Conservation (phyloP, 129 eudicot genomes). For the Pseudognaphalium luteoalbum region DNA sequence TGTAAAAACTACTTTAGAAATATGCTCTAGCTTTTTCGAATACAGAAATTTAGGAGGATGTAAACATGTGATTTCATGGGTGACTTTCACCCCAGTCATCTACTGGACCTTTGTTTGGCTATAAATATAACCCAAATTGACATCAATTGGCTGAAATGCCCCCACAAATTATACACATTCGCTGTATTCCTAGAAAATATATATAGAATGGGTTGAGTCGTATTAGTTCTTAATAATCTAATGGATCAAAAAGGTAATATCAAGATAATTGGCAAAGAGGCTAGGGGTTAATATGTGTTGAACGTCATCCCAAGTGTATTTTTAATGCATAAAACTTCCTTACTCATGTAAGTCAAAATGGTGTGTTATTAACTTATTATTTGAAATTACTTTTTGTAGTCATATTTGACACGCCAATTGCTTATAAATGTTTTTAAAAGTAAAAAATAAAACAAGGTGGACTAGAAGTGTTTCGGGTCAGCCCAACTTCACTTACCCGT, state of each 20-base stretch:
- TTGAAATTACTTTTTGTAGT: background rate
- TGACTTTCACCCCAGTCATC: background rate
- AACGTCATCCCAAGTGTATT: background rate
- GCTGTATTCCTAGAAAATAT: background rate
- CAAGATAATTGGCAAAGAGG: background rate
- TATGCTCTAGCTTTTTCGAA: background rate
- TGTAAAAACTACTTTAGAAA: background rate
- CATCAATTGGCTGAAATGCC: constrained; percentile 4
- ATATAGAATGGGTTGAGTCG: background rate
- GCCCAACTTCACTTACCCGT: background rate
- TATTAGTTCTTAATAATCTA: background rate
- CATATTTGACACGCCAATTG: background rate
- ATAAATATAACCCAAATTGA: background rate
- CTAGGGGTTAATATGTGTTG: background rate
- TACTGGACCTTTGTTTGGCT: background rate
- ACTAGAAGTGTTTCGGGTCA: background rate
- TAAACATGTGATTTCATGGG: background rate
- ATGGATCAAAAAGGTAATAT: background rate
- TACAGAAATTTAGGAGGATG: background rate
- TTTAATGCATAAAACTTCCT: background rate
- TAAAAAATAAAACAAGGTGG: background rate
- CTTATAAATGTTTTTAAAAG: background rate
- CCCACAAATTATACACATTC: background rate
- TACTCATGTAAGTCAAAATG: background rate
- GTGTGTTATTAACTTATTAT: background rate